phyloP scores from a whole-genome alignment of 495 filamentous ascomycete species.

The Penicillium paradoxum region DNA sequence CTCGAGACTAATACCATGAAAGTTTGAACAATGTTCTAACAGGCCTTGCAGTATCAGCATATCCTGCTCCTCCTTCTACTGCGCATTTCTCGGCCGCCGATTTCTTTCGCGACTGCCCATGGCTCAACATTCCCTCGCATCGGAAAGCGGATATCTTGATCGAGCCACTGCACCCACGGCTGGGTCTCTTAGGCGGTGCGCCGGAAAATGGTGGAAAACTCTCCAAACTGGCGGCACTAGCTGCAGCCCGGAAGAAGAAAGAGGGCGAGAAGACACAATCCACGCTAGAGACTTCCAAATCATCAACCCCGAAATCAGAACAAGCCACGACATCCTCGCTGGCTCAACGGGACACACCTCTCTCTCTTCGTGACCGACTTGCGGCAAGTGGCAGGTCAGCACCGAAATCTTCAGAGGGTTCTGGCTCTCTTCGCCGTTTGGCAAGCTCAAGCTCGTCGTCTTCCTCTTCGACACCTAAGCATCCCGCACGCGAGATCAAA shows the following conservation, averaged over 20 bases:
- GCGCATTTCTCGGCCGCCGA: constrained; percentile 43
- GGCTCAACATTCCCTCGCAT: constrained; percentile 70
- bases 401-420: constrained; percentile 26
- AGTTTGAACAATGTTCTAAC: constrained; percentile 42
- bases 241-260: constrained; percentile 82
- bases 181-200: constrained; percentile 73
- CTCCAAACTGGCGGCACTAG: constrained; percentile 85
- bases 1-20: constrained; percentile 33
- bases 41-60: constrained; percentile 37
- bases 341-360: constrained; percentile 20
- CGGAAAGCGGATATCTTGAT: constrained; percentile 64
- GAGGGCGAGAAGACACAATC: constrained; percentile 54
- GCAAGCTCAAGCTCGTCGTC: constrained; percentile 18
- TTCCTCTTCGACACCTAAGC: constrained; percentile 15
- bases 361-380: constrained; percentile 37
- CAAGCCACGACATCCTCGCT: constrained; percentile 16
- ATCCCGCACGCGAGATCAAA: constrained; percentile 14
- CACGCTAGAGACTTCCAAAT: constrained; percentile 8
- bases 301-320: constrained; percentile 5
- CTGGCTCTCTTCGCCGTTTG: constrained; percentile 20
- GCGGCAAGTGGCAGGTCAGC: constrained; percentile 26
- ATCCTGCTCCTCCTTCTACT: constrained; percentile 22
- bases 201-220: constrained; percentile 55
- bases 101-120: constrained; percentile 82
- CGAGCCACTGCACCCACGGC: constrained; percentile 52